Conservation (phyloP, 495 filamentous ascomycete genomes). For the Saxispiralis lemnorum region DNA sequence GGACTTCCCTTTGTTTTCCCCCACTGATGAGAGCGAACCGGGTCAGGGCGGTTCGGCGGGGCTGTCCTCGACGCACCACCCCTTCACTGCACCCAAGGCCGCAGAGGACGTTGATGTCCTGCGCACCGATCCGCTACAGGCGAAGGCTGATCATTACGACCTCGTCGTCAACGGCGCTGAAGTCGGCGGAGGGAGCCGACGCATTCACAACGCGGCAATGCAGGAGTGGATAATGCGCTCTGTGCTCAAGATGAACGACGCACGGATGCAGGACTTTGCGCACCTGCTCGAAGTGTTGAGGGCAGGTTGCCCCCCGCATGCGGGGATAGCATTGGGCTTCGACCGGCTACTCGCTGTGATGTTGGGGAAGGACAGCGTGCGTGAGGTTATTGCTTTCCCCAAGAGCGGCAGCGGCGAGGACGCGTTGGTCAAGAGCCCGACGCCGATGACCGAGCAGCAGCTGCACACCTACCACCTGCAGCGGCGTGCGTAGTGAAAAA, state of each 20-base stretch:
- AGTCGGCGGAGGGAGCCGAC: constrained; percentile 77
- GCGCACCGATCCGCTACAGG: constrained; percentile 49
- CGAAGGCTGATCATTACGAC: constrained; percentile 74
- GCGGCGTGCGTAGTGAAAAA: constrained; percentile 4
- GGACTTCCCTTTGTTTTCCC: constrained; percentile 83
- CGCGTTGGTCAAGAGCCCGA: constrained; percentile 57
- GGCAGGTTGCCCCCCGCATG: constrained; percentile 91
- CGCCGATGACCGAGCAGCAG: constrained; percentile 41
- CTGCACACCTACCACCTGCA: constrained; percentile 55
- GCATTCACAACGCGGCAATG: constrained; percentile 72
- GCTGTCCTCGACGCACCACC: constrained; percentile 80
- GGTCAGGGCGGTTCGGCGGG: constrained; percentile 70
- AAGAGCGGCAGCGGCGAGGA: constrained; percentile 82
- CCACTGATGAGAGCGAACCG: constrained; percentile 46
- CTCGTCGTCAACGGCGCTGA: constrained; percentile 91
- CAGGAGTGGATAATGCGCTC: constrained; percentile 74
- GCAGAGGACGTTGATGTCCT: constrained; percentile 58
- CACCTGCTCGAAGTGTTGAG: constrained; percentile 69
- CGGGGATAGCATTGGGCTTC: constrained; percentile 81
- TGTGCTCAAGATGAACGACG: constrained; percentile 44
- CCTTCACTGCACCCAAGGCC: constrained; percentile 76
- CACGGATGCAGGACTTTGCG: constrained; percentile 55
- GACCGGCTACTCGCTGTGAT: constrained; percentile 76
- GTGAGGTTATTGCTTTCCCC: constrained; percentile 92
- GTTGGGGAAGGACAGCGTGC: constrained; percentile 51